phyloP scores from a whole-genome alignment of 2,329 filamentous ascomycete genomes.

The Sarocladiaceae sp. region DNA sequence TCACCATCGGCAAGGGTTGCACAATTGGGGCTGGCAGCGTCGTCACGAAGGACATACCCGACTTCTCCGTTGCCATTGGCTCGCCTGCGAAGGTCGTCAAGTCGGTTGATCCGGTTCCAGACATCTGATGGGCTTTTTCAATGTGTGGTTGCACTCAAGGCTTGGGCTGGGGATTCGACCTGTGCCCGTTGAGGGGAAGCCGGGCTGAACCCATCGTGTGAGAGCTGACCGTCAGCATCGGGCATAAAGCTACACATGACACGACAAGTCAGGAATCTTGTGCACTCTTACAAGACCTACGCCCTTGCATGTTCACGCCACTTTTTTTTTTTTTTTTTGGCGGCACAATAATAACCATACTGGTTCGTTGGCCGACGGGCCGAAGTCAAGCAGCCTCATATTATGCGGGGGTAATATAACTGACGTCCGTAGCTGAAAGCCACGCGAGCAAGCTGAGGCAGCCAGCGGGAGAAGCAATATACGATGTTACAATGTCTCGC shows the following conservation, averaged over 20 bases:
- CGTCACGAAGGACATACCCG: slow-evolving; percentile 42
- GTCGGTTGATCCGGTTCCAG: slow-evolving; percentile 33
- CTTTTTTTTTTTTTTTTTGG: too few relatives aligned
- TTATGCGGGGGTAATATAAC: slow-evolving; percentile 6
- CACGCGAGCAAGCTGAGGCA: background rate
- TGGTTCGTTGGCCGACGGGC: too few relatives aligned
- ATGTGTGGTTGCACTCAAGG: background rate
- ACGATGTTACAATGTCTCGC: background rate
- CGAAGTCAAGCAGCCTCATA: too few relatives aligned
- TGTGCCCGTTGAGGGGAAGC: too few relatives aligned
- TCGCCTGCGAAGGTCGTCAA: slow-evolving; percentile 42
- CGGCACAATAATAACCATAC: too few relatives aligned
- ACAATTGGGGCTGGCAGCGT: slow-evolving; percentile 44
- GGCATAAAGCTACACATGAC: too few relatives aligned
- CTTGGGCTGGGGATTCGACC: too few relatives aligned
- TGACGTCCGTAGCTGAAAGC: slow-evolving; percentile 3
- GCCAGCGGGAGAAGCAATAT: slow-evolving; percentile 7
- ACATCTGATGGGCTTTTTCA: slow-evolving; percentile 16
- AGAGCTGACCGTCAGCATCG: too few relatives aligned
- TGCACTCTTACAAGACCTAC: too few relatives aligned
- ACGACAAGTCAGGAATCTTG: too few relatives aligned
- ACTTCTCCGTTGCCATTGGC: slow-evolving; percentile 42
- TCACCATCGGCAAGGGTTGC: slow-evolving; percentile 45
- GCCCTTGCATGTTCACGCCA: too few relatives aligned
- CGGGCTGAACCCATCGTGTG: too few relatives aligned